Evolutionary conservation across 495 filamentous ascomycete species (phyloP).

Genomic region (Cercophora sp.): DNA sequence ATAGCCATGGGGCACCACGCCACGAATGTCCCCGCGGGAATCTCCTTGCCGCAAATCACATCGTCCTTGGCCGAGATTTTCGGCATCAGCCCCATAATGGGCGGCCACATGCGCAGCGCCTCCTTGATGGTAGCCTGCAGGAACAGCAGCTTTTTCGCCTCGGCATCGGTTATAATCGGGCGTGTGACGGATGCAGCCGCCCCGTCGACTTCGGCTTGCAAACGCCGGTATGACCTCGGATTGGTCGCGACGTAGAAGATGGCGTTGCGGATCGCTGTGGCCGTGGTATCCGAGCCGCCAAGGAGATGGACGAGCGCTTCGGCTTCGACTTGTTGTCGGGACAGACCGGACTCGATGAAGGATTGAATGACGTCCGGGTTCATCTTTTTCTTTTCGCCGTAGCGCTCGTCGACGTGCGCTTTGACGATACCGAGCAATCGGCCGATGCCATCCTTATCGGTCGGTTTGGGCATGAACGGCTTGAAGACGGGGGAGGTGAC

Average conservation of each 20-base stretch:
- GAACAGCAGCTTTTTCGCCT: constrained; percentile 38
- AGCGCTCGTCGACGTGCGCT: constrained; percentile 11
- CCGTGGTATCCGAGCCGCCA: constrained; percentile 52
- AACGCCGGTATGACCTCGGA: constrained; percentile 31
- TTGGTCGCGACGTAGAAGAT: constrained; percentile 48
- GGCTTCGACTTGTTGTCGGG: constrained; percentile 15
- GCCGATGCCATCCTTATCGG: neutral
- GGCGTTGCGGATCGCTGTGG: constrained; percentile 45
- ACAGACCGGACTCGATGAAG: constrained; percentile 15
- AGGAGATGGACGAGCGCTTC: constrained; percentile 33
- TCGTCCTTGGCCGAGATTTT: constrained; percentile 18
- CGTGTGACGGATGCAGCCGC: constrained; percentile 1
- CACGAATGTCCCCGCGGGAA: constrained; percentile 18
- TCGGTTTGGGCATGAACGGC: constrained; percentile 4
- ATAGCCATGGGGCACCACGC: constrained; percentile 27
- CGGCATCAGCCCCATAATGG: constrained; percentile 32
- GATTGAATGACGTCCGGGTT: constrained; percentile 12
- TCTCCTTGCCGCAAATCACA: constrained; percentile 11
- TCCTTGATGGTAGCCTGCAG: constrained; percentile 46
- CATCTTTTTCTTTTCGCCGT: constrained; percentile 1
- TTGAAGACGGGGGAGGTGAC: neutral
- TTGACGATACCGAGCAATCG: constrained; percentile 7
- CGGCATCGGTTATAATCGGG: constrained; percentile 10
- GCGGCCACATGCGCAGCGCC: constrained; percentile 42
- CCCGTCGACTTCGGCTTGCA: constrained; percentile 49